Conservation (phyloP, 2,329 filamentous ascomycete species). For the Bipolaris gigantea region DNA sequence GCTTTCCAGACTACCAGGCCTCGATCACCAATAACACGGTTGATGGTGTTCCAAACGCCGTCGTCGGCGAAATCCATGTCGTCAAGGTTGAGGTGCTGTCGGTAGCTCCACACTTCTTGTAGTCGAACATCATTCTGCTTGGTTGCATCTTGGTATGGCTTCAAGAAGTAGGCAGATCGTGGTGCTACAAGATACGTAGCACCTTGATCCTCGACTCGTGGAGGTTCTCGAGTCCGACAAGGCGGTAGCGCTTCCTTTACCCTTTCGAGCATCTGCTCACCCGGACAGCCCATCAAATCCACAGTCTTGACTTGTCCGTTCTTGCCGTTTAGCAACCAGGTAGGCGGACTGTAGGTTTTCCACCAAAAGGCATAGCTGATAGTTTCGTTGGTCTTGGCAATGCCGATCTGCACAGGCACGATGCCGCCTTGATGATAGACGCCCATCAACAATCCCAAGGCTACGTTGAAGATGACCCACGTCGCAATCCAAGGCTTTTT, state of each 20-base stretch:
- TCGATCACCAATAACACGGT: conserved; percentile 61
- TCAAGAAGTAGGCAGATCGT: conserved; percentile 69
- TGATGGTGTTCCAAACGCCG: conserved; percentile 71
- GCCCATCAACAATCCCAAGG: conserved; percentile 74
- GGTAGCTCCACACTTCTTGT: conserved; percentile 69
- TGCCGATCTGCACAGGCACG: conserved; percentile 72
- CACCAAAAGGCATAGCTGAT: conserved; percentile 76
- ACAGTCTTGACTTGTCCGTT: conserved; percentile 70
- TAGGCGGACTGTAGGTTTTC: conserved; percentile 82
- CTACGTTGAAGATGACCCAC: conserved; percentile 71
- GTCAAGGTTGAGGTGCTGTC: conserved; percentile 72
- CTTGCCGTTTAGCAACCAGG: conserved; percentile 77
- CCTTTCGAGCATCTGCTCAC: conserved; percentile 61
- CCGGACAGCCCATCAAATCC: conserved; percentile 74
- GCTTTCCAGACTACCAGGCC: conserved; percentile 52
- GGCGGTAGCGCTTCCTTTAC: conserved; percentile 60
- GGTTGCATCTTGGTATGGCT: conserved; percentile 50
- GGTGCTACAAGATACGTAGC: conserved; percentile 68
- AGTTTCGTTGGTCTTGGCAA: conserved; percentile 66
- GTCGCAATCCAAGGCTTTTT: conserved; percentile 54
- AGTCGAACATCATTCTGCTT: conserved; percentile 58
- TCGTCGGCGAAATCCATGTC: conserved; percentile 79
- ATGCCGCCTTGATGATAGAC: conserved; percentile 80
- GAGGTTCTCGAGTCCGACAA: conserved; percentile 34
- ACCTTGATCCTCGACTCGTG: conserved; percentile 55